Conservation (phyloP, 768 basidiomycete genomes). For the Boletus reticuloceps region DNA sequence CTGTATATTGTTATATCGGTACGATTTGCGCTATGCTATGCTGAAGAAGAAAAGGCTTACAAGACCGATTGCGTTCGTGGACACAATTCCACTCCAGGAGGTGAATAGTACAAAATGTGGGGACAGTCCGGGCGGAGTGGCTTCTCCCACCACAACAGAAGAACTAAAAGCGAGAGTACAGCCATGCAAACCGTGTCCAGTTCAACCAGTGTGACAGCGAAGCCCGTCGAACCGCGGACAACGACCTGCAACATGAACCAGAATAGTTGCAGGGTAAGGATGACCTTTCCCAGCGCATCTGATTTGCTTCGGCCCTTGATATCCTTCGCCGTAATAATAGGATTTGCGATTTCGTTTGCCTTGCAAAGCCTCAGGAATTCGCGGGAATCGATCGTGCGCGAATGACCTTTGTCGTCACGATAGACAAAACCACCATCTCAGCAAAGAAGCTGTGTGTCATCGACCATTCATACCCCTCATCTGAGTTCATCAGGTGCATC, state of each 20-base stretch:
- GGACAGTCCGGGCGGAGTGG: not conserved
- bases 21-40: too few relatives aligned
- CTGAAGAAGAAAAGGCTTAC: not conserved
- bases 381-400: not conserved
- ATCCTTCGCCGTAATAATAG: not conserved
- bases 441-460: not conserved
- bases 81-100: not conserved
- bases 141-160: slow-evolving; percentile 2
- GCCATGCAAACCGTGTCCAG: not conserved
- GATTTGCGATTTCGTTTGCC: not conserved
- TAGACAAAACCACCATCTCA: not conserved
- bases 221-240: not conserved
- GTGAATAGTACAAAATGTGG: not conserved
- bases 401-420: not conserved
- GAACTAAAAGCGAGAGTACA: not conserved
- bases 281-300: not conserved
- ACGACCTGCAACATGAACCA: slow-evolving; percentile 1
- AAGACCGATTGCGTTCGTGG: not conserved
- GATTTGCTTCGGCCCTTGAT: not conserved
- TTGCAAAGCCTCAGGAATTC: not conserved
- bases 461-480: not conserved
- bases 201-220: slow-evolving; percentile 1
- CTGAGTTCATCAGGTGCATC: not conserved
- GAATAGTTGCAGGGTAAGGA: not conserved
- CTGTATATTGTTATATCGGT: too few relatives aligned